Evolutionary conservation across 495 filamentous ascomycete genomes (phyloP), one percentile per base, ranked within the genome.

Genomic region (Sabuloglossum arenarium): DNA sequence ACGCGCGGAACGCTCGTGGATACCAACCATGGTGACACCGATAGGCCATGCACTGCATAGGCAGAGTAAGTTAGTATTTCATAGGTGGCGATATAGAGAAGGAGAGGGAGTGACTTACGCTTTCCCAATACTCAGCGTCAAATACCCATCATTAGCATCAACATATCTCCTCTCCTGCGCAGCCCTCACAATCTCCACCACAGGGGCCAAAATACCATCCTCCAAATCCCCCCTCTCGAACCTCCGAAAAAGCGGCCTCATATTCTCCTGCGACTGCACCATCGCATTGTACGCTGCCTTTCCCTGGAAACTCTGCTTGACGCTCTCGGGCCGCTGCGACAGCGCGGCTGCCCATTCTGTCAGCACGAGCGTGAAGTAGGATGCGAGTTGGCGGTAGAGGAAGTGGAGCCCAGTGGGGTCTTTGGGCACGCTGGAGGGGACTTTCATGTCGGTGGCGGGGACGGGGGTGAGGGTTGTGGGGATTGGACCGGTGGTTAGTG

Each of bases 1-100:
- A 37, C 91, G 78, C 6, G 91, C 90, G 47, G 81, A 87, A 59
- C 91, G 80, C 71, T 97, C 91, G 78, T 98, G 91, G 64, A 98
- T 98, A 73, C 91, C 91, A 60, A 98, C 91, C 91, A 97, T 96
- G 62, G 91, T 98, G 29, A 98, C 91, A 69, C 91, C 91, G 66
- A 98, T 98, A 28, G 91, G 91, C 91, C 91, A 98, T 24, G 91
- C 91, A 59, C 76, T 78, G 56, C 27, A 55, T 14, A 2, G 4
- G 66, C 21, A 58, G 52, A 30, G 23, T 3, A 6, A 42, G 45
- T 61, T 5, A 31, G 30, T 10, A 10, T 31, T 31, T 5, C 10
- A 31, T 5, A 59, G 29, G 4, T 21, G 21, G 34, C 16, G 27
- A 50, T 16, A 12, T 27, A 45, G 32, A 28, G 12, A 31, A 10